Percentiles rank a stretch among this genome's conserved stretches.
Evolutionary conservation across 495 filamentous ascomycete species (phyloP).

Genomic region (Penicillium subrubescens): DNA sequence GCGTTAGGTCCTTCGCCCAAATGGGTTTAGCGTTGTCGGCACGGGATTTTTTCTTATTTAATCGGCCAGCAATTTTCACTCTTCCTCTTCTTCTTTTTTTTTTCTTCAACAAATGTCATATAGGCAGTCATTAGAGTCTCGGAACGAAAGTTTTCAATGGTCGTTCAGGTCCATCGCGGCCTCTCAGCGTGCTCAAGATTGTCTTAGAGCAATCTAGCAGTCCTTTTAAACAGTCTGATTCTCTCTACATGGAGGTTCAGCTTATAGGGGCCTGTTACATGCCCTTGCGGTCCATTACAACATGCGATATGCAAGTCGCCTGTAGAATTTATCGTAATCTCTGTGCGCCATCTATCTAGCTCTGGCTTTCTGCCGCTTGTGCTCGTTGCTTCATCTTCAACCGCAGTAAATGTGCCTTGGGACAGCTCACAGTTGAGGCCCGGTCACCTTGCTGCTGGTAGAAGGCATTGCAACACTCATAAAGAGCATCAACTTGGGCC

Average conservation of each 20-base stretch:
- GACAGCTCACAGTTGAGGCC: slow-evolving; percentile 79
- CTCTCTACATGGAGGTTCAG: slow-evolving; percentile 55
- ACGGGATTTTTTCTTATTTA: slow-evolving; percentile 31
- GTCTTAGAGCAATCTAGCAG: slow-evolving; percentile 80
- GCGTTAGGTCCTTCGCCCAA: slow-evolving; percentile 35
- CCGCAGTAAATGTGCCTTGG: slow-evolving; percentile 74
- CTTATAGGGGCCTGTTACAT: slow-evolving; percentile 55
- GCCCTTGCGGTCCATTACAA: slow-evolving; percentile 13
- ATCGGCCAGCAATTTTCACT: slow-evolving; percentile 19
- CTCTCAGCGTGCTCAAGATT: slow-evolving; percentile 98
- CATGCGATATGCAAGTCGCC: not conserved
- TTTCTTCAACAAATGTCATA: slow-evolving; percentile 75
- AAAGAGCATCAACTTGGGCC: slow-evolving; percentile 82
- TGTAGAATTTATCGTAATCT: not conserved
- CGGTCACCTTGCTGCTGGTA: slow-evolving; percentile 79
- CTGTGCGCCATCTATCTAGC: not conserved
- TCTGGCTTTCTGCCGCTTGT: slow-evolving; percentile 36
- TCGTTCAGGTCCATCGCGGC: slow-evolving; percentile 85
- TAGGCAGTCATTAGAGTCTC: slow-evolving; percentile 99
- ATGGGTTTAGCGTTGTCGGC: slow-evolving; percentile 32
- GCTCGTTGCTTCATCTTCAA: slow-evolving; percentile 86
- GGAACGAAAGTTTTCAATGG: slow-evolving; percentile 89
- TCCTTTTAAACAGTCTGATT: slow-evolving; percentile 69
- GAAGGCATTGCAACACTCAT: slow-evolving; percentile 91
- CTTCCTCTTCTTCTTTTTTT: slow-evolving; percentile 53